Evolutionary conservation across 495 filamentous ascomycete species (phyloP), one percentile per base, ranked within the genome.

Genomic region (Hypoxylon cercidicola): DNA sequence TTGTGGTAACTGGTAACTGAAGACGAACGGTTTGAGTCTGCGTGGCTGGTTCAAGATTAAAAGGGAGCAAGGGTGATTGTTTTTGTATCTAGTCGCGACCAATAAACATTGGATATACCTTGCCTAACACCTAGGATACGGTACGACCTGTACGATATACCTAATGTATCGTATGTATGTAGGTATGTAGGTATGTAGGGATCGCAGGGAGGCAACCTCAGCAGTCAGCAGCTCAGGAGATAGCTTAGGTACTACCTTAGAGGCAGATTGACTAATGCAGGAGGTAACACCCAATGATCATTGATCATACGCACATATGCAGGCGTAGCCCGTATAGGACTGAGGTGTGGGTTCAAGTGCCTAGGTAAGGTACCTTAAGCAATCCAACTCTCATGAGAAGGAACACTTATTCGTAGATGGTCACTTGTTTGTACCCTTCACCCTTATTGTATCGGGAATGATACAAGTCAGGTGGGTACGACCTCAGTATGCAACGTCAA

Each of bases 201-300:
- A 61, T 45, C 19, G 51, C 51, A 52, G 9, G 34, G 44, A 49
- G 23, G 23, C 5, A 25, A 25, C 23, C 2, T 2, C 5, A 25
- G 23, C 23, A n/a, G n/a, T n/a, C n/a, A n/a, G n/a, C n/a, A n/a
- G n/a, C 23, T 25, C 5, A 25, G 23, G 23, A 25, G 23, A 25
- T 25, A 25, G 23, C 23, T 25, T 25, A 60, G 34, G 62, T 66
- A 60, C 10, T 16, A 20, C 21, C 4, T 25, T 35, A 43, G 44
- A 53, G 44, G 40, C 40, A 49, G 46, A 34, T 6, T 10, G 48
- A 66, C 63, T 66, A 66, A 66, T 66, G 63, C 63, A 66, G 63
- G 63, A 66, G 57, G 52, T 57, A 56, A 44, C 63, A 66, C 57
- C 64, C 57, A 66, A 66, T 62, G 61, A 57, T 62, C 51, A 61